phyloP scores from a whole-genome alignment of 176 grass and related monocot species.

The Coix lacrymajobi region DNA sequence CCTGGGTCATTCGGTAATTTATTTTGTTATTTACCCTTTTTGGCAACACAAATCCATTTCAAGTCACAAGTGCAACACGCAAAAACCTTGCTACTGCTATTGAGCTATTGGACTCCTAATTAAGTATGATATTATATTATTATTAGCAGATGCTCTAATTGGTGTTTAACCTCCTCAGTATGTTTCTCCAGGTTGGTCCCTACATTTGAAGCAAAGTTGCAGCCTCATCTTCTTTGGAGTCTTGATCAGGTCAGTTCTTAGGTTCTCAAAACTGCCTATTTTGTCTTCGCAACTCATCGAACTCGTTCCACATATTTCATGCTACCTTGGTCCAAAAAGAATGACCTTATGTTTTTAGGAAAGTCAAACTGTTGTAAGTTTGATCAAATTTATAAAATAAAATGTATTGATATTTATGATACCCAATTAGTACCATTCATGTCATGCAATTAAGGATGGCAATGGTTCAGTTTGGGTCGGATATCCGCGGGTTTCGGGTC shows the following conservation, averaged over 20 bases:
- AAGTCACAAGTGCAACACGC: background rate
- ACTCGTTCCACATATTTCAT: slow-evolving; percentile 14
- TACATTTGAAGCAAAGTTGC: slow-evolving; percentile 87
- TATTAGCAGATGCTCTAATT: background rate
- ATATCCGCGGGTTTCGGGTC: no score
- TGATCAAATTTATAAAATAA: no score
- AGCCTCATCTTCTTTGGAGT: slow-evolving; percentile 84
- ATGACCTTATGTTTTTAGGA: no score
- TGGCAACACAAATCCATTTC: background rate
- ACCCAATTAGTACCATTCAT: no score
- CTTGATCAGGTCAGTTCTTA: slow-evolving; percentile 67
- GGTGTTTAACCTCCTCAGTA: background rate
- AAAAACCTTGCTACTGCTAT: background rate
- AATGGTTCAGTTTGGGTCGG: no score
- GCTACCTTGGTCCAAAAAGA: background rate
- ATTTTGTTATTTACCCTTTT: background rate
- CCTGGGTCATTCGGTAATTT: slow-evolving; percentile 64
- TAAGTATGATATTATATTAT: background rate
- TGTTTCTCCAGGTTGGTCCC: slow-evolving; percentile 49
- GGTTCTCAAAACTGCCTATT: background rate
- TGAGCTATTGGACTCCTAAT: background rate
- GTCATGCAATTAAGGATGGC: no score
- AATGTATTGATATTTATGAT: no score
- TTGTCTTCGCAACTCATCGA: background rate
- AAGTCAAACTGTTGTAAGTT: no score